Evolutionary conservation across 1,284 basidiomycete species (phyloP).

Genomic region (Vanrija humicola): DNA sequence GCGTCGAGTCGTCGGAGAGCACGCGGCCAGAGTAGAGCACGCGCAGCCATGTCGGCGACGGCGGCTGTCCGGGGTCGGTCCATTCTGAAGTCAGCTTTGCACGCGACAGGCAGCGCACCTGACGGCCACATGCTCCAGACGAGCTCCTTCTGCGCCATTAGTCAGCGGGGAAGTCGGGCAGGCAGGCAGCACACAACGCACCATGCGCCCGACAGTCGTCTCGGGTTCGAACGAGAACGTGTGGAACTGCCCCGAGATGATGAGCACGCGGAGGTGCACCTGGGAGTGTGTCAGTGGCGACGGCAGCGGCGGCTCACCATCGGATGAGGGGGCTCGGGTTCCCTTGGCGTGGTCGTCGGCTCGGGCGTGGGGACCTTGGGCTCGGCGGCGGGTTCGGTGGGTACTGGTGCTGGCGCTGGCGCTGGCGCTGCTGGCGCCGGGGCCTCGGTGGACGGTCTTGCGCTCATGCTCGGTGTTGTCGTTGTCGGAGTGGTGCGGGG

Average conservation of each 20-base stretch:
- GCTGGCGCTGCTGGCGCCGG: too few relatives aligned
- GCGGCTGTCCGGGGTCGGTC: slow-evolving; percentile 65
- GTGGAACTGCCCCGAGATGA: slow-evolving; percentile 67
- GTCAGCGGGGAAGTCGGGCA: background rate
- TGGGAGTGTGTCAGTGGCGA: slow-evolving; percentile 45
- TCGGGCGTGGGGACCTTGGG: too few relatives aligned
- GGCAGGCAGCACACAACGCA: slow-evolving; percentile 2
- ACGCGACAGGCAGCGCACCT: slow-evolving; percentile 54
- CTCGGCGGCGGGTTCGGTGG: too few relatives aligned
- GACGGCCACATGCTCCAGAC: slow-evolving; percentile 78
- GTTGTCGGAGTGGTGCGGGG: too few relatives aligned
- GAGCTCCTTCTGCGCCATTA: slow-evolving; percentile 60
- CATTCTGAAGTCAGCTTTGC: slow-evolving; percentile 56
- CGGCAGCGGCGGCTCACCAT: too few relatives aligned
- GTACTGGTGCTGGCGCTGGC: too few relatives aligned
- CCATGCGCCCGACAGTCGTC: slow-evolving; percentile 67
- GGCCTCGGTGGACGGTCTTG: too few relatives aligned
- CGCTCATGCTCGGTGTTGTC: too few relatives aligned
- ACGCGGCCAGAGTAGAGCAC: slow-evolving; percentile 77
- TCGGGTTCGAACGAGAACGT: slow-evolving; percentile 75
- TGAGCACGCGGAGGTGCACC: slow-evolving; percentile 67
- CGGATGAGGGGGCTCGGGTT: too few relatives aligned
- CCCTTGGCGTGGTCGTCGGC: too few relatives aligned
- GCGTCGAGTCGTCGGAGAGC: slow-evolving; percentile 74
- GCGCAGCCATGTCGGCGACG: slow-evolving; percentile 70